Evolutionary conservation across 768 basidiomycete genomes (phyloP).

Genomic region (Hortiboletus flavorubellus): DNA sequence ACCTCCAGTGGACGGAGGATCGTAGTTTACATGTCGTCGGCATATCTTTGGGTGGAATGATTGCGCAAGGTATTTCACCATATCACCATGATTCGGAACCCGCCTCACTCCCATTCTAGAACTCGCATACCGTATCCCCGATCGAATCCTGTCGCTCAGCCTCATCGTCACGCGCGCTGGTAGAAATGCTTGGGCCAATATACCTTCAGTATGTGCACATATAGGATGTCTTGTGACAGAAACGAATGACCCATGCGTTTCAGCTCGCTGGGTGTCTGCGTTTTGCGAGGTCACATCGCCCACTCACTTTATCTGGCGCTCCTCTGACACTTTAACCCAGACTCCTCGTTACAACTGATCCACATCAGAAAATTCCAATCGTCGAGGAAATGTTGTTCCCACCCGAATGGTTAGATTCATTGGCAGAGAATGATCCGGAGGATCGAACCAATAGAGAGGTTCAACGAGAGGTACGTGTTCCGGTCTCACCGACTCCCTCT

Average conservation of each 20-base stretch:
- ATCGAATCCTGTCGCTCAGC: slow-evolving; percentile 63
- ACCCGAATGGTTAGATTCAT: slow-evolving; percentile 53
- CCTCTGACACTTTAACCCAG: slow-evolving; percentile 30
- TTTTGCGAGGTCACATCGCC: slow-evolving; percentile 32
- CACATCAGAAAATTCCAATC: slow-evolving; percentile 45
- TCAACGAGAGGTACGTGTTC: slow-evolving; percentile 46
- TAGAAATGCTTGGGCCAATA: slow-evolving; percentile 50
- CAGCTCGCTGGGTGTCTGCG: slow-evolving; percentile 41
- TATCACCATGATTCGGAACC: background rate
- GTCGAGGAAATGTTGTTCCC: slow-evolving; percentile 61
- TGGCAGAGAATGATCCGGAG: slow-evolving; percentile 48
- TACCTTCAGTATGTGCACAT: slow-evolving; percentile 53
- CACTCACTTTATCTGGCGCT: background rate
- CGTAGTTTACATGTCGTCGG: slow-evolving; percentile 70
- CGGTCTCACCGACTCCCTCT: background rate
- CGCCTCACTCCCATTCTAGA: slow-evolving; percentile 41
- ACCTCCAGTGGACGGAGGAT: slow-evolving; percentile 64
- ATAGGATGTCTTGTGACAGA: background rate
- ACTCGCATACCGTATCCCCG: slow-evolving; percentile 60
- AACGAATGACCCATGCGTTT: background rate
- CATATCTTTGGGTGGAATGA: slow-evolving; percentile 80
- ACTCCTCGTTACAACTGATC: slow-evolving; percentile 34
- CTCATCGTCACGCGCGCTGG: slow-evolving; percentile 72
- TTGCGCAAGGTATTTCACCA: slow-evolving; percentile 56
- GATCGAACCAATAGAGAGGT: slow-evolving; percentile 65